These are phyloP conservation scores for Russula virescens DNA, from an alignment of 768 basidiomycete species.

Conservation along the genomic window DNA sequence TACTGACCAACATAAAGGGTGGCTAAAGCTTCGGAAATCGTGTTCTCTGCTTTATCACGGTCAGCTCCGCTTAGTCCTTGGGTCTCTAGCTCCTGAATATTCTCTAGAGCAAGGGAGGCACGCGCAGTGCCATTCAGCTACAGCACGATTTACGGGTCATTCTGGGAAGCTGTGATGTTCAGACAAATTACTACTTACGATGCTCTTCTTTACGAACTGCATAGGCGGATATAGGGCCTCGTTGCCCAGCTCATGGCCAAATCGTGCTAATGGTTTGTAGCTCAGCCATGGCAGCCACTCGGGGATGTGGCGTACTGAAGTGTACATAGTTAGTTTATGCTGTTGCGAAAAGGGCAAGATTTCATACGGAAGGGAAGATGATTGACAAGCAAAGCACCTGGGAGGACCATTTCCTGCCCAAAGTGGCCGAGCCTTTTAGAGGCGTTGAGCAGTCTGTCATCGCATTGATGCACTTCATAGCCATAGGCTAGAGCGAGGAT, in stretches of 20 bases:
- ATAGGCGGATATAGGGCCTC: not conserved
- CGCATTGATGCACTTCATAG: not conserved
- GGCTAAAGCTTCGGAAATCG: not conserved
- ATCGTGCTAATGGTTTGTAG: not conserved
- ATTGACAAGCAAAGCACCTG: conserved; percentile 6
- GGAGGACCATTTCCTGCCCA: not conserved
- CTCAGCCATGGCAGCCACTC: not conserved
- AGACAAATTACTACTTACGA: not conserved
- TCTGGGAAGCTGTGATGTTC: too few species aligned
- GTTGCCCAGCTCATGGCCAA: not conserved
- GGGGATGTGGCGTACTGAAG: conserved; percentile 3
- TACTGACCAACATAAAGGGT: not conserved
- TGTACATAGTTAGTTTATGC: not conserved
- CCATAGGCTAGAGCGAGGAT: not conserved
- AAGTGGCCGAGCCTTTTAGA: not conserved
- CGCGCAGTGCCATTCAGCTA: not conserved
- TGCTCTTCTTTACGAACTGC: not conserved
- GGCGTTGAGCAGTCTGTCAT: not conserved
- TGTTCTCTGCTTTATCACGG: not conserved
- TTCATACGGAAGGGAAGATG: not conserved
- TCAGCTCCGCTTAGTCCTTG: not conserved
- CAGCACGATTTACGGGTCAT: not conserved
- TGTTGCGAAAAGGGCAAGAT: not conserved
- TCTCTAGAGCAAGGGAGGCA: not conserved
- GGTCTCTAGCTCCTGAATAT: not conserved